phyloP scores from a whole-genome alignment of 192 early-diverging fungal species.

The Linnemannia schmuckeri region DNA sequence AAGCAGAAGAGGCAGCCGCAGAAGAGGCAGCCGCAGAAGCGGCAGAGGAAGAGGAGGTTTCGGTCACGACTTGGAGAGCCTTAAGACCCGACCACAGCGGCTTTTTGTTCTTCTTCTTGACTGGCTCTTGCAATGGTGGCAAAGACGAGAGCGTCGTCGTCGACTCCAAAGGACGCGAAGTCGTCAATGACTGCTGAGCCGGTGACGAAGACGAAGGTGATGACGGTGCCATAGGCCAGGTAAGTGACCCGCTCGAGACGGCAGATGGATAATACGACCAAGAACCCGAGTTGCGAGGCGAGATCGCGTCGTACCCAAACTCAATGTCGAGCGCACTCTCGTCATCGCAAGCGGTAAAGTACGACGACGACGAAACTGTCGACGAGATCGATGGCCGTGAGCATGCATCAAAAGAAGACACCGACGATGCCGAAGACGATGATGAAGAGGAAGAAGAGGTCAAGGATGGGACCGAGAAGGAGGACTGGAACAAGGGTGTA shows the following conservation, averaged over 20 bases:
- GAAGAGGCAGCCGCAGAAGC: neutral
- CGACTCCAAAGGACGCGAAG: neutral
- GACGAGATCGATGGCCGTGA: conserved; percentile 18
- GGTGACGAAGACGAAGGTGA: neutral
- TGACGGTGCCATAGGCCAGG: neutral
- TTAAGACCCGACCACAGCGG: conserved; percentile 29
- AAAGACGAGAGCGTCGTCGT: neutral
- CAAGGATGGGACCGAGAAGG: conserved; percentile 33
- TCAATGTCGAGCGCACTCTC: conserved; percentile 18
- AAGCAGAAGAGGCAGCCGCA: neutral
- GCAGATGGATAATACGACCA: conserved; percentile 13
- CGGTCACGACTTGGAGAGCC: conserved; percentile 14
- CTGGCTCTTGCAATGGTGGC: neutral
- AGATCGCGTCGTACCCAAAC: neutral
- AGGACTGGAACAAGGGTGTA: conserved; percentile 28
- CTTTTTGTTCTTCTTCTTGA: conserved; percentile 16
- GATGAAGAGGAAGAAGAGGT: conserved; percentile 21
- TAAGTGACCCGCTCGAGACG: neutral
- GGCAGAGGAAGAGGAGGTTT: neutral
- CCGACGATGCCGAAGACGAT: conserved; percentile 37
- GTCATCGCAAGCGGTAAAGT: conserved; percentile 30
- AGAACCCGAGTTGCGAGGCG: conserved; percentile 42
- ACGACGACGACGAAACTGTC: conserved; percentile 9
- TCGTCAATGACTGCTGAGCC: neutral
- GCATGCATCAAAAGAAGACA: conserved; percentile 37